Evolutionary conservation across 1,284 basidiomycete species (phyloP).

Genomic region (Exsudoporus floridanus): DNA sequence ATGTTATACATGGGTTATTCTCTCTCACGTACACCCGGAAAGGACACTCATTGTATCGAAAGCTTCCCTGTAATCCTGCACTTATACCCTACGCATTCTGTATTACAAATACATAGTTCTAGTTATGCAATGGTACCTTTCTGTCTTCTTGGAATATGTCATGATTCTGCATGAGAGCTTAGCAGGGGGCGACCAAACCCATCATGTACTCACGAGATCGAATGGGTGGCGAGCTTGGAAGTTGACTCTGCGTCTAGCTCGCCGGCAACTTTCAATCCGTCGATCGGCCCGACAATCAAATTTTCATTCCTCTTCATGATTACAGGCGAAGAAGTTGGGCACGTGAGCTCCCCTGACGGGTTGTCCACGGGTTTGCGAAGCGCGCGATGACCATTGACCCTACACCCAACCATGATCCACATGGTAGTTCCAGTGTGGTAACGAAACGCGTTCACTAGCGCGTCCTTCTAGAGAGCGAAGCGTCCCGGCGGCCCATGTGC

Average conservation of each 20-base stretch:
- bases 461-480: not conserved
- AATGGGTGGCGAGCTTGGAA: not conserved
- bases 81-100: conserved; percentile 26
- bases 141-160: conserved; percentile 9
- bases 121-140: not conserved
- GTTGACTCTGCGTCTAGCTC: not conserved
- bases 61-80: conserved; percentile 15
- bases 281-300: no score
- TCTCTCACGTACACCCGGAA: conserved; percentile 10
- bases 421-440: not conserved
- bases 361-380: not conserved
- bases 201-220: not conserved
- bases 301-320: no score
- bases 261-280: not conserved
- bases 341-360: not conserved
- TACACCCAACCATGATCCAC: not conserved
- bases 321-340: no score
- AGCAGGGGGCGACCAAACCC: no score
- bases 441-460: not conserved
- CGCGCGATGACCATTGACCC: not conserved
- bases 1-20: conserved; percentile 12
- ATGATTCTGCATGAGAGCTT: not conserved
- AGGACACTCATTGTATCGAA: conserved; percentile 21
- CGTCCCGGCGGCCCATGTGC: not conserved
- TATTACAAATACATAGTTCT: conserved; percentile 17